These are phyloP conservation scores for Backusella tarrabulga DNA, from an alignment of 192 early-diverging fungal species.

Conservation along the genomic window DNA sequence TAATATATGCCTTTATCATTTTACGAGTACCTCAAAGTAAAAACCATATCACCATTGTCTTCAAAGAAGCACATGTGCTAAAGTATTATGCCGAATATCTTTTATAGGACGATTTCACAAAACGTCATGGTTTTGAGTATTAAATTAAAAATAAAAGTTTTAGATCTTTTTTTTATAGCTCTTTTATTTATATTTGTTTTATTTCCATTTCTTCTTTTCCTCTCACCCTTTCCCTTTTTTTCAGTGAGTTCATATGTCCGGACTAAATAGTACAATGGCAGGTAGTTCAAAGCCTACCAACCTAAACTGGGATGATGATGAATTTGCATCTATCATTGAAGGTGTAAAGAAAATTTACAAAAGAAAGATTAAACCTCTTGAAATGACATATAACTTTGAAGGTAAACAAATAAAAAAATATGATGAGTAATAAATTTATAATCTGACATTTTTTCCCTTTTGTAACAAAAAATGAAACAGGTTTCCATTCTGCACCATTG, in stretches of 20 bases:
- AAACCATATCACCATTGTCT: background rate
- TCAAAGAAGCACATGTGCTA: background rate
- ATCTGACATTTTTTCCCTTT: background rate
- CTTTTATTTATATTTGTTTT: background rate
- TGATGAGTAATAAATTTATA: background rate
- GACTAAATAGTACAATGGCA: background rate
- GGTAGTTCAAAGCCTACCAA: background rate
- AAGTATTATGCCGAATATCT: background rate
- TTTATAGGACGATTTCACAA: background rate
- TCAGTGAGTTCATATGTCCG: background rate
- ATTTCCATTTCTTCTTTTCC: background rate
- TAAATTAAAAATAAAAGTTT: background rate
- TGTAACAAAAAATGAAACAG: slow-evolving; percentile 20
- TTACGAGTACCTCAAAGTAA: background rate
- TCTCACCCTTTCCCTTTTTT: background rate
- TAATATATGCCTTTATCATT: background rate
- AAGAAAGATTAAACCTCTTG: slow-evolving; percentile 71
- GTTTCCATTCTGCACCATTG: slow-evolving; percentile 77
- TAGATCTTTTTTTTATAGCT: background rate
- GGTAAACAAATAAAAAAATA: slow-evolving; percentile 13
- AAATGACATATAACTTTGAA: slow-evolving; percentile 75
- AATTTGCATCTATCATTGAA: slow-evolving; percentile 59
- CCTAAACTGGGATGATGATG: slow-evolving; percentile 32
- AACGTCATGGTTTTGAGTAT: background rate
- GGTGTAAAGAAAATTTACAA: slow-evolving; percentile 68